Conservation (phyloP, 23 red algal species). For the Gracilariopsis chorda region DNA sequence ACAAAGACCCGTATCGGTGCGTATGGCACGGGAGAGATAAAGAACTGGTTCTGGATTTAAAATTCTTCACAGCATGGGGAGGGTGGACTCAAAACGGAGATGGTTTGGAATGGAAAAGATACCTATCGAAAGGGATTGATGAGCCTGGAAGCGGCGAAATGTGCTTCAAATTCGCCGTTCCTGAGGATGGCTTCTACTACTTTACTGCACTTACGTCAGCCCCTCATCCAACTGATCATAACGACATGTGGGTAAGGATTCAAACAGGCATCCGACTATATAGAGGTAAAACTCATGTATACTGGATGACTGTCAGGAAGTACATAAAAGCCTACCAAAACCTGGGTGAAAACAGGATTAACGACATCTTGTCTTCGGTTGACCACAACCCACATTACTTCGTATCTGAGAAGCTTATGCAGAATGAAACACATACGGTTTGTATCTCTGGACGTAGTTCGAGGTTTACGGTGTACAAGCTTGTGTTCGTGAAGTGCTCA, state of each 20-base stretch:
- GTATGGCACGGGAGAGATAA: constrained; percentile 1
- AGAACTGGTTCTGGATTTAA: background rate
- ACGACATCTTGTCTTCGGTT: constrained; percentile 5
- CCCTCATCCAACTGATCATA: constrained; percentile 66
- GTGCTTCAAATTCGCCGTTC: constrained; percentile 22
- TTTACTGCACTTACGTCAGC: constrained; percentile 40
- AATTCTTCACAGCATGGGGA: background rate
- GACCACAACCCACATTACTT: constrained; percentile 46
- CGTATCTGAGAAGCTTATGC: background rate
- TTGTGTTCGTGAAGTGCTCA: constrained; percentile 34
- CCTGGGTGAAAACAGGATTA: background rate
- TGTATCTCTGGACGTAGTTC: constrained; percentile 50
- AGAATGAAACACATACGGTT: background rate
- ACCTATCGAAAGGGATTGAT: background rate
- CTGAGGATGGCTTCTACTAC: constrained; percentile 21
- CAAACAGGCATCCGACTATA: constrained; percentile 20
- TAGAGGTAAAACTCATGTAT: constrained; percentile 4
- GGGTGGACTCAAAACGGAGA: background rate
- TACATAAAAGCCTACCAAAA: constrained; percentile 49
- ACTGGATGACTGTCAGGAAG: background rate
- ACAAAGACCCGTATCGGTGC: background rate
- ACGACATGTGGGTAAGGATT: constrained; percentile 57
- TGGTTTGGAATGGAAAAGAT: constrained; percentile 31
- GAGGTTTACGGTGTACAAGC: constrained; percentile 21
- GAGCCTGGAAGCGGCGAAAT: constrained; percentile 26